Conservation (phyloP, 2,329 filamentous ascomycete species). For the Trichoderma lentiforme region DNA sequence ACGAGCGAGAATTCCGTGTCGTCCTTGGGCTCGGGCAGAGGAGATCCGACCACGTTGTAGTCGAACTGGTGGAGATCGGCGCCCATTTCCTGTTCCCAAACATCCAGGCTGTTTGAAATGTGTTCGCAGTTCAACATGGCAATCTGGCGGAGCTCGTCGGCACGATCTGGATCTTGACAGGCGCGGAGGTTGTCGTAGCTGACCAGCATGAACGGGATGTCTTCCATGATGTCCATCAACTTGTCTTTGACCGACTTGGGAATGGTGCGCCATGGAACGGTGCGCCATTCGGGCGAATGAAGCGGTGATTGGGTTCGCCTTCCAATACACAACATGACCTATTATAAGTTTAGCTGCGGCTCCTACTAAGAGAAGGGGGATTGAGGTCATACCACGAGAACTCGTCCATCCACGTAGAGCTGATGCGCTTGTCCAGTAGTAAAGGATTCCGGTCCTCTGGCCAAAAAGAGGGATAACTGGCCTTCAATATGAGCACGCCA, state of each 20-base stretch:
- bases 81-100: slow-evolving; percentile 19
- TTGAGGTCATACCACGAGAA: slow-evolving; percentile 22
- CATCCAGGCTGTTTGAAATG: slow-evolving; percentile 11
- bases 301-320: slow-evolving; percentile 26
- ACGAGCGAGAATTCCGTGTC: slow-evolving; percentile 21
- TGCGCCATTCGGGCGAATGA: slow-evolving; percentile 32
- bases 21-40: slow-evolving; percentile 16
- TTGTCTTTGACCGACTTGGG: slow-evolving; percentile 32
- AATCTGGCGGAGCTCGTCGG: slow-evolving; percentile 9
- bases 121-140: slow-evolving; percentile 18
- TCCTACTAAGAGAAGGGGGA: neutral
- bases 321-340: slow-evolving; percentile 22
- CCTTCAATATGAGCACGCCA: slow-evolving; percentile 22
- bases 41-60: slow-evolving; percentile 9
- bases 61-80: slow-evolving; percentile 18
- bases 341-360: neutral
- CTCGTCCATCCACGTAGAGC: slow-evolving; percentile 24
- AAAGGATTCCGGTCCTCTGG: slow-evolving; percentile 19
- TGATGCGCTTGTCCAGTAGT: slow-evolving; percentile 21
- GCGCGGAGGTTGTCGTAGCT: slow-evolving; percentile 27
- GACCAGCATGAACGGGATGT: slow-evolving; percentile 28
- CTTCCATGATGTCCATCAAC: slow-evolving; percentile 31
- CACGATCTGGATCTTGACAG: slow-evolving; percentile 12
- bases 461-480: slow-evolving; percentile 20
- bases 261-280: slow-evolving; percentile 29